Conservation (phyloP, 306 rosid genomes). For the Coriaria nepalensis region DNA sequence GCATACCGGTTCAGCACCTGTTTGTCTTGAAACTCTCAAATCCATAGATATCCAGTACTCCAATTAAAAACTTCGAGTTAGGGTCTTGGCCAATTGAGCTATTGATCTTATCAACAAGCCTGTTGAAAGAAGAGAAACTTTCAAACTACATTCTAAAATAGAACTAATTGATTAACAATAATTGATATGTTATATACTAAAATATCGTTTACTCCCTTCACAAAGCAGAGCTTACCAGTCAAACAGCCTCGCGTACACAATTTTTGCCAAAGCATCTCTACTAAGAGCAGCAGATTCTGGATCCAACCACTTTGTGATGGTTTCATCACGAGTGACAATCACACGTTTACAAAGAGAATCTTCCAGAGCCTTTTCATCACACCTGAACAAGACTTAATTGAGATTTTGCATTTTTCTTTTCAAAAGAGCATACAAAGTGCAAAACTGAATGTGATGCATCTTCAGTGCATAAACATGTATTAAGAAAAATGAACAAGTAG, state of each 20-base stretch:
- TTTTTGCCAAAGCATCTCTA: slow-evolving; percentile 95
- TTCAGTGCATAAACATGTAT: slow-evolving; percentile 14
- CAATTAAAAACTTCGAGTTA: slow-evolving; percentile 68
- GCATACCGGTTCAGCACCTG: slow-evolving; percentile 61
- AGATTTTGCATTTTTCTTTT: slow-evolving; percentile 12
- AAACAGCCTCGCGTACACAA: slow-evolving; percentile 82
- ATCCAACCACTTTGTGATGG: slow-evolving; percentile 83
- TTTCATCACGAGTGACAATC: slow-evolving; percentile 94
- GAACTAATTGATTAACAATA: not conserved
- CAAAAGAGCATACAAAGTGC: slow-evolving; percentile 14
- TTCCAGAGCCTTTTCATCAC: slow-evolving; percentile 89
- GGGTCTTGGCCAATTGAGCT: slow-evolving; percentile 95
- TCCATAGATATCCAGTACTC: slow-evolving; percentile 98
- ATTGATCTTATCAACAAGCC: slow-evolving; percentile 93
- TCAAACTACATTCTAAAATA: not conserved
- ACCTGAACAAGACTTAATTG: slow-evolving; percentile 39
- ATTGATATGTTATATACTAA: not conserved
- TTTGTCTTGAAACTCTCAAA: slow-evolving; percentile 99
- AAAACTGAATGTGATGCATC: slow-evolving; percentile 12
- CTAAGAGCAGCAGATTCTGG: slow-evolving; percentile 84
- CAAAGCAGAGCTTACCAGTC: slow-evolving; percentile 58
- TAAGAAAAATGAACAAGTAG: slow-evolving; percentile 5
- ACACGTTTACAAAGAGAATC: slow-evolving; percentile 99
- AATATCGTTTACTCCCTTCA: slow-evolving; percentile 10
- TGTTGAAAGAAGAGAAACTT: slow-evolving; percentile 31